Conservation (phyloP, 306 rosid genomes). For the Glycine soja region DNA sequence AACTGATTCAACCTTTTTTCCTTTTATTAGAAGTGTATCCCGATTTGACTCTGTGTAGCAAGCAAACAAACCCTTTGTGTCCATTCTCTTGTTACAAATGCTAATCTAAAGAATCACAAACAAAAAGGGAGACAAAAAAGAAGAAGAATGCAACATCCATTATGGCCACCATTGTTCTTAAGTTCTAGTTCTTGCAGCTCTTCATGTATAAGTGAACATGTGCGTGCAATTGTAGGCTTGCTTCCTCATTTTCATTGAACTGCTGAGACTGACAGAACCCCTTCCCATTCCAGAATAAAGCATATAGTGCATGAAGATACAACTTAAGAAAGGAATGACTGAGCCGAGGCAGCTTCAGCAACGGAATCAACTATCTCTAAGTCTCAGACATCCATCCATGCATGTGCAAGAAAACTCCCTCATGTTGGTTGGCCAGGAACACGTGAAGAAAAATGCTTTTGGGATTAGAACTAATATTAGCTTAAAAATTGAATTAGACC, state of each 20-base stretch:
- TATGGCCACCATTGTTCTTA: slow-evolving; percentile 39
- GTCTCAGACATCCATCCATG: slow-evolving; percentile 39
- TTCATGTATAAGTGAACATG: slow-evolving; percentile 29
- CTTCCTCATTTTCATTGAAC: slow-evolving; percentile 41
- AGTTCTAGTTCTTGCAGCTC: slow-evolving; percentile 26
- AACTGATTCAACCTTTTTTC: not conserved
- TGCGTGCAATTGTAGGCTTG: slow-evolving; percentile 23
- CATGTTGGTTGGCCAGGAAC: slow-evolving; percentile 35
- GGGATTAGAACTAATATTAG: slow-evolving; percentile 43
- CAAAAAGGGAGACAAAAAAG: not conserved
- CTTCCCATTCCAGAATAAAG: slow-evolving; percentile 32
- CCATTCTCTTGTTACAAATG: slow-evolving; percentile 36
- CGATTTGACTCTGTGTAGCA: slow-evolving; percentile 8
- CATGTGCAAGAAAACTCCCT: slow-evolving; percentile 45
- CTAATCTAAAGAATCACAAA: slow-evolving; percentile 36
- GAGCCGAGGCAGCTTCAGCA: slow-evolving; percentile 21
- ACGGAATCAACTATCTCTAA: slow-evolving; percentile 38
- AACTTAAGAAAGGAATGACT: not conserved
- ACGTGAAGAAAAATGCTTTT: slow-evolving; percentile 36
- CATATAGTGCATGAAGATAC: slow-evolving; percentile 15
- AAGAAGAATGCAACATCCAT: slow-evolving; percentile 25
- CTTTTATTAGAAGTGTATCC: slow-evolving; percentile 2
- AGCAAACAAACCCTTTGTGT: slow-evolving; percentile 28
- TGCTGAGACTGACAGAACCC: slow-evolving; percentile 24
- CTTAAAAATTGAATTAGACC: slow-evolving; percentile 42